These are phyloP conservation scores for Pichia cabralensis DNA, from an alignment of 805 yeast genomes.

Conservation along the genomic window DNA sequence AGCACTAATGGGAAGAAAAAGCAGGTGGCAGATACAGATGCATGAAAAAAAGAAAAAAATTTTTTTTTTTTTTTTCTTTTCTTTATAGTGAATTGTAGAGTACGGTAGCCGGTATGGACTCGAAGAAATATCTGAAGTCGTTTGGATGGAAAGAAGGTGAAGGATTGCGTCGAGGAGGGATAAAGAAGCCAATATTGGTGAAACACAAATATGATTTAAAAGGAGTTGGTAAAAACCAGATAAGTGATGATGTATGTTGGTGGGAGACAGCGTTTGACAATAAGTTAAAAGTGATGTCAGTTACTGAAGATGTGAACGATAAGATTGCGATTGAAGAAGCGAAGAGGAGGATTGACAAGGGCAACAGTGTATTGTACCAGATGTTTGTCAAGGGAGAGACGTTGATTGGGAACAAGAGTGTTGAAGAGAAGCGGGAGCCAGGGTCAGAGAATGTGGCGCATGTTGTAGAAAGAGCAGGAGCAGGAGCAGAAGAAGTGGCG, in stretches of 20 bases:
- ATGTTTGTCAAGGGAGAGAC: slow-evolving; percentile 88
- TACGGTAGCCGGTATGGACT: slow-evolving; percentile 29
- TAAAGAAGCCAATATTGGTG: slow-evolving; percentile 77
- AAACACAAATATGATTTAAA: slow-evolving; percentile 84
- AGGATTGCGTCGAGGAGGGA: slow-evolving; percentile 69
- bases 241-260: slow-evolving; percentile 81
- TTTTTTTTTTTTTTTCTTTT: neutral
- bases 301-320: slow-evolving; percentile 10
- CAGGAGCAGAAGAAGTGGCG: slow-evolving; percentile 6
- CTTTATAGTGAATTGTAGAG: neutral
- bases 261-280: slow-evolving; percentile 97
- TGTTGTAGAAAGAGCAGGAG: slow-evolving; percentile 1
- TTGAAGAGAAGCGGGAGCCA: slow-evolving; percentile 8
- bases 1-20: no score
- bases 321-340: slow-evolving; percentile 39
- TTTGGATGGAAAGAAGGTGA: slow-evolving; percentile 94
- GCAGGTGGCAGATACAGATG: no score
- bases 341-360: no score
- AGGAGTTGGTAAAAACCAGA: slow-evolving; percentile 79
- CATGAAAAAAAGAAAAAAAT: no score
- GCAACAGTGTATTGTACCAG: slow-evolving; percentile 59
- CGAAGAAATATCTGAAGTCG: slow-evolving; percentile 57
- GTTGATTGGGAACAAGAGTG: slow-evolving; percentile 44
- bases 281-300: slow-evolving; percentile 66
- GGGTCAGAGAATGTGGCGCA: neutral